Evolutionary conservation across 75 land plant species (phyloP).

Genomic region (Cryptomeria japonica): DNA sequence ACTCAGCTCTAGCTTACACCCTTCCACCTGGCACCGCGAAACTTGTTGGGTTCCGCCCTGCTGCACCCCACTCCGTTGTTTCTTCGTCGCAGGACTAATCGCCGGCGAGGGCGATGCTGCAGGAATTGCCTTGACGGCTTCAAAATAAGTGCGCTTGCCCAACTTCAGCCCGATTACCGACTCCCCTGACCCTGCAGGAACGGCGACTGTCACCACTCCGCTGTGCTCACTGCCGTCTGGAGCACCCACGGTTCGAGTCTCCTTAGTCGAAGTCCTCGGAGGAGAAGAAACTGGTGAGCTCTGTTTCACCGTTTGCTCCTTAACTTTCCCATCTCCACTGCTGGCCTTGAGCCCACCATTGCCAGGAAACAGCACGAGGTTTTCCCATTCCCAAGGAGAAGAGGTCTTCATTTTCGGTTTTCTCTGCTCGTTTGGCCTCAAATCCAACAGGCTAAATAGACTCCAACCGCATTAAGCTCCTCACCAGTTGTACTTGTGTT

Average conservation of each 20-base stretch:
- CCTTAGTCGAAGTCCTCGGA: not conserved
- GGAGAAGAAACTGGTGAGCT: not conserved
- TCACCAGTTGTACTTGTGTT: not conserved
- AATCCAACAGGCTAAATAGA: not conserved
- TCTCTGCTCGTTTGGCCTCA: not conserved
- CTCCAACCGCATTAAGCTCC: not conserved
- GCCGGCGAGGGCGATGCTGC: not conserved
- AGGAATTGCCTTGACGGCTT: constrained; percentile 13
- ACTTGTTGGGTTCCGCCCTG: constrained; percentile 11
- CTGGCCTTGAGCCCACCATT: not conserved
- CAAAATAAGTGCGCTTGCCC: constrained; percentile 26
- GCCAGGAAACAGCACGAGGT: not conserved
- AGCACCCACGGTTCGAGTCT: not conserved
- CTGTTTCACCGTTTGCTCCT: not conserved
- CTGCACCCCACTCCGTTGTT: not conserved
- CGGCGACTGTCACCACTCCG: constrained; percentile 1
- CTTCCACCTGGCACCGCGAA: constrained; percentile 38
- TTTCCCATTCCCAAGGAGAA: constrained; percentile 1
- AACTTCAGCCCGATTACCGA: constrained; percentile 24
- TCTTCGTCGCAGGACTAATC: not conserved
- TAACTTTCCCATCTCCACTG: not conserved
- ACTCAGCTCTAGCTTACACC: constrained; percentile 34
- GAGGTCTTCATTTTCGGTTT: not conserved
- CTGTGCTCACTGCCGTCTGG: not conserved
- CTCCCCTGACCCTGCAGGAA: constrained; percentile 8